A percentile compares a stretch with the other conserved stretches of the same genome.
Conservation (phyloP, 306 rosid genomes). For the Hippophae rhamnoides region DNA sequence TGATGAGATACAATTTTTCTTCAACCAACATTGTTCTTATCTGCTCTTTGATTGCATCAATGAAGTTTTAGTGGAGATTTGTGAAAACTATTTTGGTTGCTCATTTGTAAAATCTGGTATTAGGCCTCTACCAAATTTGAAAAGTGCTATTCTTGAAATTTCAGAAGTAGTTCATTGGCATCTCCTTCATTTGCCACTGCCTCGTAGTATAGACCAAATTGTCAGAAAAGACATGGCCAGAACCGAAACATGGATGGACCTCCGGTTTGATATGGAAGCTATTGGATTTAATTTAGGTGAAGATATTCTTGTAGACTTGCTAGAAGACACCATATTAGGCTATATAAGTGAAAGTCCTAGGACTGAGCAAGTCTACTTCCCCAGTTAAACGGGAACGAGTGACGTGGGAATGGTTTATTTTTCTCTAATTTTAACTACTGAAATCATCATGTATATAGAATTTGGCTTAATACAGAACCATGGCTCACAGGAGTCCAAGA, state of each 20-base stretch:
- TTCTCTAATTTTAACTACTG: slow-evolving; percentile 23
- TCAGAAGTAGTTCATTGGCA: slow-evolving; percentile 72
- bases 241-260: slow-evolving; percentile 67
- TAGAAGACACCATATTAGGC: slow-evolving; percentile 59
- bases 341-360: slow-evolving; percentile 22
- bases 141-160: slow-evolving; percentile 34
- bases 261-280: slow-evolving; percentile 49
- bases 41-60: slow-evolving; percentile 63
- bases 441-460: slow-evolving; percentile 18
- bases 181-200: slow-evolving; percentile 58
- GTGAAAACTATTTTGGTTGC: slow-evolving; percentile 41
- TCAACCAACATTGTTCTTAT: slow-evolving; percentile 53
- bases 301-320: slow-evolving; percentile 58
- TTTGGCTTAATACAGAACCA: slow-evolving; percentile 4
- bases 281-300: slow-evolving; percentile 59
- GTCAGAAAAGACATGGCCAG: slow-evolving; percentile 68
- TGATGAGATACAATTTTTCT: slow-evolving; percentile 40
- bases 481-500: slow-evolving; percentile 1
- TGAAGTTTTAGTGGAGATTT: slow-evolving; percentile 65
- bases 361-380: slow-evolving; percentile 14
- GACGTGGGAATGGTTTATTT: slow-evolving; percentile 15
- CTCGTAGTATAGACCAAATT: slow-evolving; percentile 70
- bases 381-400: slow-evolving; percentile 26
- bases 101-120: slow-evolving; percentile 32
- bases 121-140: slow-evolving; percentile 38